phyloP scores from a whole-genome alignment of 192 early-diverging fungal genomes.

The Funneliformis geosporum region DNA sequence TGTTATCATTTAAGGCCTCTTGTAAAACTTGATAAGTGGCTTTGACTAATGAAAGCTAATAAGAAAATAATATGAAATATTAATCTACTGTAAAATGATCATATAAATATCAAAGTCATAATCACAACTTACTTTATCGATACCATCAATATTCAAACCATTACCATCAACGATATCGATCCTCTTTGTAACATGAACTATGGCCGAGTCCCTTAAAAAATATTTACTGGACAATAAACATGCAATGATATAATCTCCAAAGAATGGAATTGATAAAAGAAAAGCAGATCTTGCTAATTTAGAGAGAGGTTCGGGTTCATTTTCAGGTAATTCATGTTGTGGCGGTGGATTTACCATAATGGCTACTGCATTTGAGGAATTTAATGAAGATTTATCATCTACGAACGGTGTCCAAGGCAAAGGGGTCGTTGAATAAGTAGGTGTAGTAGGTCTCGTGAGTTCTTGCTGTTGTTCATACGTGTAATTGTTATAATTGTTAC shows the following conservation, averaged over 20 bases:
- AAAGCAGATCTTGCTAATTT: constrained; percentile 40
- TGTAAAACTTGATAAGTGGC: constrained; percentile 54
- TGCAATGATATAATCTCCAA: constrained; percentile 46
- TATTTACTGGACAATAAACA: constrained; percentile 56
- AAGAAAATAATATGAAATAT: not conserved
- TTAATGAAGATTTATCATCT: not conserved
- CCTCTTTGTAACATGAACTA: constrained; percentile 49
- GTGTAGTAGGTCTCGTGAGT: not conserved
- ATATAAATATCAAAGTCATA: not conserved
- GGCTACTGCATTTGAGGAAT: not conserved
- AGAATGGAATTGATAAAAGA: constrained; percentile 47
- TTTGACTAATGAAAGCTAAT: constrained; percentile 44
- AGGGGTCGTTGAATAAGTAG: not conserved
- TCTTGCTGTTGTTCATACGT: not conserved
- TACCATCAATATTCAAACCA: constrained; percentile 36
- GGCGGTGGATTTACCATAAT: not conserved
- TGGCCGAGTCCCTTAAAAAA: constrained; percentile 52
- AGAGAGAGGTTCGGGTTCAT: constrained; percentile 35
- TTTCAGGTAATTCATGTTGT: not conserved
- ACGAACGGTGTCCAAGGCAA: not conserved
- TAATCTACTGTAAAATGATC: not conserved
- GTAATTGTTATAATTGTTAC: not conserved
- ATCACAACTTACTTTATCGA: constrained; percentile 26
- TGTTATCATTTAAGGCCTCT: constrained; percentile 51
- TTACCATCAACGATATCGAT: constrained; percentile 41